phyloP scores from a whole-genome alignment of 2,329 filamentous ascomycete species.

The Colletotrichum shisoi region DNA sequence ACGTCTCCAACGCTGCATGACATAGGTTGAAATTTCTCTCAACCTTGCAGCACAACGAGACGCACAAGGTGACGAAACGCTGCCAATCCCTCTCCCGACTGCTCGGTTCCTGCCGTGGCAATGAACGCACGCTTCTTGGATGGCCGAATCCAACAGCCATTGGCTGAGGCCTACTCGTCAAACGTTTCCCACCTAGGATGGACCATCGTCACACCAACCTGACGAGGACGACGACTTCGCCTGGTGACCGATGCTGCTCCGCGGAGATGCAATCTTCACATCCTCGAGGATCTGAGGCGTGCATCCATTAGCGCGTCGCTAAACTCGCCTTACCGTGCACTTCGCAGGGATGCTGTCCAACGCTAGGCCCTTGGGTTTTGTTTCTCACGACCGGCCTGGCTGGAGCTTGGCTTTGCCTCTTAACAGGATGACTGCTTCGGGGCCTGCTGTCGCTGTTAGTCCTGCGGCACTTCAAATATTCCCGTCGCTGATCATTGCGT shows the following conservation, averaged over 20 bases:
- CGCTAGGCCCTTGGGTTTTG: constrained; percentile 23
- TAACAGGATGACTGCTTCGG: constrained; percentile 14
- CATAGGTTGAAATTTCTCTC: constrained; percentile 26
- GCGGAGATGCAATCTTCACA: constrained; percentile 34
- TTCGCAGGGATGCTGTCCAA: constrained; percentile 30
- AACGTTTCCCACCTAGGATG: constrained; percentile 26
- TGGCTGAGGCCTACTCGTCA: constrained; percentile 7
- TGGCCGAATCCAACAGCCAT: constrained; percentile 17
- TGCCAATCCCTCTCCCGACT: constrained; percentile 31
- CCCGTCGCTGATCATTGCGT: constrained; percentile 31
- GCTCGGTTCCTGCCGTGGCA: constrained; percentile 35
- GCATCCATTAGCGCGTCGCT: constrained; percentile 36
- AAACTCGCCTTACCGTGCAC: constrained; percentile 31
- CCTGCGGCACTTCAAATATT: constrained; percentile 27
- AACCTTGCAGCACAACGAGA: constrained; percentile 23
- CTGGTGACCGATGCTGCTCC: constrained; percentile 11
- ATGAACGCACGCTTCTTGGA: constrained; percentile 20
- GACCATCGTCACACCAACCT: constrained; percentile 25
- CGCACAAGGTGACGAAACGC: constrained; percentile 30
- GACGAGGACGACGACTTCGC: background rate
- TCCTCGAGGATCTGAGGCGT: constrained; percentile 36
- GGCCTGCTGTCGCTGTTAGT: constrained; percentile 15
- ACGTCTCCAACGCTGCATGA: constrained; percentile 31
- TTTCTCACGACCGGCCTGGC: constrained; percentile 1
- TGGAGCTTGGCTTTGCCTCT: constrained; percentile 5